Base-by-base conservation (phyloP, 2,329 filamentous ascomycete genomes). In the Xylaria sp. region DNA sequence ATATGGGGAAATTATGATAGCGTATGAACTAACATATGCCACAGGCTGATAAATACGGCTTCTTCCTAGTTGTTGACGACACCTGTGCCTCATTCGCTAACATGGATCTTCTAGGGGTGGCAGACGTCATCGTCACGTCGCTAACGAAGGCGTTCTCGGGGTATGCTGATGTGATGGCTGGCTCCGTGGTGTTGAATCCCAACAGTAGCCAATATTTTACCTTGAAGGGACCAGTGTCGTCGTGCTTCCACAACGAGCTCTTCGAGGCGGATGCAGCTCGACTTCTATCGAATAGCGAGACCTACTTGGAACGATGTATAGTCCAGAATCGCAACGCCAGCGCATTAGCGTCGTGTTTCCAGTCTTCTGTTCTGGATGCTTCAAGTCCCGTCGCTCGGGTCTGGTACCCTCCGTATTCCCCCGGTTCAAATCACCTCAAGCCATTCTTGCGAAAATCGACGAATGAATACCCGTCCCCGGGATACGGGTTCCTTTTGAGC, bases 81-180 rank as follows among this genome's bases (percentile, higher is more conserved):
- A 84, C 82, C 0, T 64, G 83, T 47, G 77, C 76, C n/a, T 78
- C 77, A 28, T 81, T 82, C 57, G 78, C 73, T 68, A 84, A 83
- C 68, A 70, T 84, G 61, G 82, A 87, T 69, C 71, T 88, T 35
- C 71, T 85, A 3, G 66, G 73, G 4, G 74, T 78, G 0, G 79
- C 80, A 1, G 84, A 88, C 65, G 71, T 85, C 0, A 63, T 88
- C 31, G 66, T 68, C 7, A 75, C 67, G n/a, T 70, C 69, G 1
- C 57, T 87, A 15, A 87, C 84, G n/a, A 88, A 88, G 72, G 79
- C 79, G 1, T 87, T 89, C 69, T 84, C 76, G 63, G 86, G 86
- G 15, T 81, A 81, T 62, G 79, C 83, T 21, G 79, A 88, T 67
- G 61, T 69, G 14, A 67, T 72, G 61, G 69, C 61, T 14, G 70